Conservation (phyloP, 1,284 basidiomycete species). For the Moesziomyces globuligerus region DNA sequence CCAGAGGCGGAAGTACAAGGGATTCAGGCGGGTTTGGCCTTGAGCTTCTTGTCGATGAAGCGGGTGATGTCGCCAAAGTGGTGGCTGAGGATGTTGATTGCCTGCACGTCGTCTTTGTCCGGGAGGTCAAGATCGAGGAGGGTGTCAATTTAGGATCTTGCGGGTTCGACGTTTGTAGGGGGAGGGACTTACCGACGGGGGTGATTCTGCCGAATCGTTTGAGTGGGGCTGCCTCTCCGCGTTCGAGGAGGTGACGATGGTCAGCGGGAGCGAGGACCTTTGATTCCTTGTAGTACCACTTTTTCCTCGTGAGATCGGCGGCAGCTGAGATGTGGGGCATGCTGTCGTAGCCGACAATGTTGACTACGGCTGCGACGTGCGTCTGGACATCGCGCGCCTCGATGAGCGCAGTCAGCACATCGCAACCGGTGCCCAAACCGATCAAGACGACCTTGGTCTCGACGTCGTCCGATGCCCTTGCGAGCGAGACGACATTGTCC, state of each 20-base stretch:
- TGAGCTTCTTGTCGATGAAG: constrained; percentile 29
- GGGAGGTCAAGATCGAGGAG: neutral
- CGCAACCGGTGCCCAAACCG: constrained; percentile 85
- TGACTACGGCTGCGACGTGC: constrained; percentile 44
- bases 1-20: no score
- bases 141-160: neutral
- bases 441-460: constrained; percentile 81
- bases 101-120: constrained; percentile 9
- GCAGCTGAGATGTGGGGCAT: constrained; percentile 29
- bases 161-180: neutral
- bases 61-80: constrained; percentile 13
- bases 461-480: constrained; percentile 65
- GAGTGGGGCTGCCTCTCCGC: constrained; percentile 18
- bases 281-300: constrained; percentile 35
- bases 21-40: neutral
- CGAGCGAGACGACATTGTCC: constrained; percentile 90
- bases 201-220: constrained; percentile 33
- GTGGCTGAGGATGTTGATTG: constrained; percentile 31
- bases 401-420: constrained; percentile 79
- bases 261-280: constrained; percentile 35
- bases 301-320: constrained; percentile 13
- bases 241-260: constrained; percentile 27
- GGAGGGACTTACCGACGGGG: constrained; percentile 22
- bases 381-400: constrained; percentile 69
- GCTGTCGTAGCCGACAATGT: constrained; percentile 45